Evolutionary conservation across 495 filamentous ascomycete genomes (phyloP), one percentile per base, ranked within the genome.

Genomic region (Penicillium pulvis): DNA sequence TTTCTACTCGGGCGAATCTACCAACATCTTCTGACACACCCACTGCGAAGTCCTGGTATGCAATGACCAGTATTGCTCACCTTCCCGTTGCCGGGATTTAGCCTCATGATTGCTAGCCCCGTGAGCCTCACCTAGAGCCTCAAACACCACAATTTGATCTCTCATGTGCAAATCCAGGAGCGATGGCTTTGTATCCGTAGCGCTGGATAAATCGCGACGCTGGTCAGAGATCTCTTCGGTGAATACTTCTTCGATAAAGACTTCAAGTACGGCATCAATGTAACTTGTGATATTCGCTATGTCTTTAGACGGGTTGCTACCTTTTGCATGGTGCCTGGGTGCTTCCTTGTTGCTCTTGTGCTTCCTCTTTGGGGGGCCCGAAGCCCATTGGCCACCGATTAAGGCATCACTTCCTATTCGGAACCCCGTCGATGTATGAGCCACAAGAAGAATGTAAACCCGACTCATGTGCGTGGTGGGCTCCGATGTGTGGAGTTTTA

Each of bases 61-160:
- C 56, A 82, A 72, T 54, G 81, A 85, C 50, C 84, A 87, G 60
- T 85, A 79, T 44, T 80, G 59, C 49, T 65, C 62, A 43, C 73
- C 69, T 55, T 75, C 66, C 55, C 60, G 66, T 51, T 66, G 63
- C 51, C 67, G 36, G 60, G 64, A 51, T 57, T 61, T 43, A 16
- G 41, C 26, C 50, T 57, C 51, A 7, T 41, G 5, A 8, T 1
- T 41, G 4, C 16, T 8, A 36, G 9, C 14, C 14, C 53, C 43
- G 19, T 60, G 30, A 10, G 63, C 51, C 20, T 69, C 28, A 10
- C 67, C 87, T 44, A 96, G 73, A 28, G 87, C 88, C 66, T 95
- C 90, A 64, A 93, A 95, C 4, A 94, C 79, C 2, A 93, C 83
- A 50, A 95, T 63, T 64, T 95, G 92, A 71, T 95, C 92, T 68